Evolutionary conservation across 176 grass and related monocot genomes (phyloP), one percentile per base, ranked within the genome.

Genomic region (Carex myosuroides): DNA sequence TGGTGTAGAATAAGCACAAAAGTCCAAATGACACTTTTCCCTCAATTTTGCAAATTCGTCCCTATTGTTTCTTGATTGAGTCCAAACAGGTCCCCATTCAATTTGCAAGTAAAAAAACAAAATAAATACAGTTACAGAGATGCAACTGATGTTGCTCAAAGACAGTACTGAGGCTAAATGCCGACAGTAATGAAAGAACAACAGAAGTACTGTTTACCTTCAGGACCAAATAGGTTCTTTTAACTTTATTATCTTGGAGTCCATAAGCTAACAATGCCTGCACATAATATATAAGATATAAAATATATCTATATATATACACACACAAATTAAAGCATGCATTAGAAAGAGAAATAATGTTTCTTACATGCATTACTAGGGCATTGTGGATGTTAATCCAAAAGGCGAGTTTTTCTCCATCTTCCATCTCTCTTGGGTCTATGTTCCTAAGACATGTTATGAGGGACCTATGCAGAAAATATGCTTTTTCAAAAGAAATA

Each of bases 351-450:
- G 44, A 76, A 26, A 10, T 55, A 71, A 18, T 62, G 53, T 81
- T 10, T 64, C 87, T 75, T 85, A 89, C 87, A 85, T 89, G 87
- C 87, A 89, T 89, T 57, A 89, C 66, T 52, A 89, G 64, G 6
- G 87, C 83, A 82, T 89, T 89, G 78, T 89, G 87, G 59, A 89
- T 67, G 21, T 89, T 89, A 63, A 89, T 85, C 87, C 87, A 89
- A 70, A 89, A 89, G 13, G 87, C 83, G 56, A 89, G 83, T 84
- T 85, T 79, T 53, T 89, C 83, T 7, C 76, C 57, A 22, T 89
- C 77, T 64, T 41, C 32, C 83, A 89, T 75, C 46, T 89, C 85
- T 82, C 44, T 82, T n/a, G 87, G 87, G 52, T 89, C 83, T 16
- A 89, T 76, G 30, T 52, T 66, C 65, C 74, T 66, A n/a, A 89